Evolutionary conservation across 768 basidiomycete genomes (phyloP).

Genomic region (Mycena leptocephala): DNA sequence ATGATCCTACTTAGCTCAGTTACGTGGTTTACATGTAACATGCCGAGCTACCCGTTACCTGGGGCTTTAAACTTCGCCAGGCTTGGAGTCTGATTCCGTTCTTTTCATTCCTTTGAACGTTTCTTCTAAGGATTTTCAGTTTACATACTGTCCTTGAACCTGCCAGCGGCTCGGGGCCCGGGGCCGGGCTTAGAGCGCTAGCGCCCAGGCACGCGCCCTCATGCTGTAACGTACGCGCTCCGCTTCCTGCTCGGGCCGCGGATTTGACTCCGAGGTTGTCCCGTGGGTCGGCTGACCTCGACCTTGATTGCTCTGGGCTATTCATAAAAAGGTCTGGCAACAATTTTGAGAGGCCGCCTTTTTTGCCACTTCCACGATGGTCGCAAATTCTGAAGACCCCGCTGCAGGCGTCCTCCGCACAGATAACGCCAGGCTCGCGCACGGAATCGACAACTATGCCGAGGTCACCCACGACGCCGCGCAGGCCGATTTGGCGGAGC

Average conservation of each 20-base stretch:
- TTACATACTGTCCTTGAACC: too few species aligned
- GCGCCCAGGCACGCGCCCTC: not conserved
- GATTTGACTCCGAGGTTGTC: not conserved
- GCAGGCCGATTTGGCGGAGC: constrained; percentile 37
- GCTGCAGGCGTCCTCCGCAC: constrained; percentile 59
- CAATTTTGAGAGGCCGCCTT: not conserved
- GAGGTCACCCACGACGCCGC: constrained; percentile 35
- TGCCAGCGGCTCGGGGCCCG: too few species aligned
- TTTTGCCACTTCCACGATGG: constrained; percentile 46
- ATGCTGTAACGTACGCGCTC: not conserved
- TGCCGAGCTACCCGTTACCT: too few species aligned
- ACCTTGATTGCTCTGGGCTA: not conserved
- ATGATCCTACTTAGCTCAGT: too few species aligned
- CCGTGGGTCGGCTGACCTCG: not conserved
- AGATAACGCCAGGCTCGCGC: constrained; percentile 31
- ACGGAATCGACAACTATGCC: constrained; percentile 37
- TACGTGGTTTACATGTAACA: too few species aligned
- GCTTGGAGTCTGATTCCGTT: too few species aligned
- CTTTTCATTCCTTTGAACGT: too few species aligned
- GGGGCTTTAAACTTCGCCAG: too few species aligned
- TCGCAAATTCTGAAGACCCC: constrained; percentile 47
- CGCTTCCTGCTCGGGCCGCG: constrained; percentile 10
- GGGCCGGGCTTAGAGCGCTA: too few species aligned
- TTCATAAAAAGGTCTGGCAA: not conserved
- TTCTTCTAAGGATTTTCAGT: too few species aligned